Conservation (phyloP, 495 filamentous ascomycete species). For the Podospora comata region DNA sequence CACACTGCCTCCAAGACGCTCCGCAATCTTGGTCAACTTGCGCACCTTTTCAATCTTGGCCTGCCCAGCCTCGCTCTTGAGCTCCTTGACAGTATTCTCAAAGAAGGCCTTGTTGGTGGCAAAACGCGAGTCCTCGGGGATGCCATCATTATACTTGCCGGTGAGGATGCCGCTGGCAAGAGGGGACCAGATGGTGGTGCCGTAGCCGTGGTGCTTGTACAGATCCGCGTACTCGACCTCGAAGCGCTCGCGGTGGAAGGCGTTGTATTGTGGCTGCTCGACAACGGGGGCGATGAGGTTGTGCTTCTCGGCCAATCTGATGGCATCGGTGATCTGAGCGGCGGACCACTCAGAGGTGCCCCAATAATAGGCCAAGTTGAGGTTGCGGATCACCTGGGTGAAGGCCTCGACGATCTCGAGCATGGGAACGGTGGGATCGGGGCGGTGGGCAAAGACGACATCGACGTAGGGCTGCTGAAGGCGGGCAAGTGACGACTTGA, state of each 20-base stretch:
- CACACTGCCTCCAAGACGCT: slow-evolving; percentile 58
- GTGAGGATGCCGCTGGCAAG: slow-evolving; percentile 67
- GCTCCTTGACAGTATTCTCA: slow-evolving; percentile 35
- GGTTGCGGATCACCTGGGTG: slow-evolving; percentile 72
- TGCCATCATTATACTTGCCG: slow-evolving; percentile 75
- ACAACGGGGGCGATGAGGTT: slow-evolving; percentile 76
- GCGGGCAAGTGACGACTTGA: slow-evolving; percentile 61
- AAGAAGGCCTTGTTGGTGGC: slow-evolving; percentile 45
- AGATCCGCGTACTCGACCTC: slow-evolving; percentile 70
- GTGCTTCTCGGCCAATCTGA: slow-evolving; percentile 67
- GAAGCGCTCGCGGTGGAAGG: slow-evolving; percentile 68
- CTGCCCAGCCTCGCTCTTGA: slow-evolving; percentile 32
- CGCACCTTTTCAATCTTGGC: slow-evolving; percentile 46
- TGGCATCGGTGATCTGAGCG: slow-evolving; percentile 74
- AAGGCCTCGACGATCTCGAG: slow-evolving; percentile 83
- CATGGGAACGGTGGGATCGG: slow-evolving; percentile 79
- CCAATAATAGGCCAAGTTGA: slow-evolving; percentile 81
- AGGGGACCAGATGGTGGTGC: slow-evolving; percentile 71
- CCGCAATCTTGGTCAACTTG: slow-evolving; percentile 58
- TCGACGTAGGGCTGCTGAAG: slow-evolving; percentile 75
- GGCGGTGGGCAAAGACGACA: slow-evolving; percentile 79
- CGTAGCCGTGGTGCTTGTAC: slow-evolving; percentile 60
- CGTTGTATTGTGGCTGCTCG: slow-evolving; percentile 85
- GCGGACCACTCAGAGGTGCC: slow-evolving; percentile 86
- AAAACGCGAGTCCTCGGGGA: slow-evolving; percentile 57